Conservation (phyloP, 495 filamentous ascomycete genomes). For the Cladorrhinum samala region DNA sequence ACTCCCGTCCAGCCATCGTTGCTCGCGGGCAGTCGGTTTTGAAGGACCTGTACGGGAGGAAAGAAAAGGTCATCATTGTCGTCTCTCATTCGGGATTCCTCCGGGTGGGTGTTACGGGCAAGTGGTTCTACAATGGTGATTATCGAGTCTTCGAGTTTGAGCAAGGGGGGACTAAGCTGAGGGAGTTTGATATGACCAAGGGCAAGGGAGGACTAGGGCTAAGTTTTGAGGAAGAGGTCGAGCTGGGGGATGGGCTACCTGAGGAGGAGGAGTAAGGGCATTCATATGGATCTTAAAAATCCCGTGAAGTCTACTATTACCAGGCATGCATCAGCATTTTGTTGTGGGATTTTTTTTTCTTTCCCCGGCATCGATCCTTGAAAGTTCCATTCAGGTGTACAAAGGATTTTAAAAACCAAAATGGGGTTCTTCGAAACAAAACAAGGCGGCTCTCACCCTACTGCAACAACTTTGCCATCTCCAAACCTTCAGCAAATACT, state of each 20-base stretch:
- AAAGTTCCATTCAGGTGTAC: neutral
- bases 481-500: constrained; percentile 66
- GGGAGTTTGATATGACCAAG: constrained; percentile 24
- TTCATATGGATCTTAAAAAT: neutral
- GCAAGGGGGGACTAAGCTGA: constrained; percentile 21
- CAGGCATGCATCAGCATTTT: no score
- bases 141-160: constrained; percentile 56
- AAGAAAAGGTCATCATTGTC: constrained; percentile 56
- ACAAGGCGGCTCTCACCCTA: no score
- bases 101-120: constrained; percentile 38
- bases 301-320: no score
- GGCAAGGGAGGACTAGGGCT: constrained; percentile 12
- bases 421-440: no score
- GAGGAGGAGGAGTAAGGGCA: neutral
- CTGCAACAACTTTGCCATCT: constrained; percentile 22
- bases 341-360: no score
- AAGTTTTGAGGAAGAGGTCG: constrained; percentile 12
- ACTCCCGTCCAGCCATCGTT: constrained; percentile 41
- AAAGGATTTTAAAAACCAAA: neutral
- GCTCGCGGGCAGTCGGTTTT: constrained; percentile 43
- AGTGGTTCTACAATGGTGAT: constrained; percentile 52
- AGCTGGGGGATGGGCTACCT: constrained; percentile 14
- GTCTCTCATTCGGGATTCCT: constrained; percentile 57
- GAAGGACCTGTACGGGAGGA: constrained; percentile 42
- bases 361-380: no score